Evolutionary conservation across 1,284 basidiomycete genomes (phyloP), one percentile per base, ranked within the genome.

Genomic region (Cryptococcus sp.): DNA sequence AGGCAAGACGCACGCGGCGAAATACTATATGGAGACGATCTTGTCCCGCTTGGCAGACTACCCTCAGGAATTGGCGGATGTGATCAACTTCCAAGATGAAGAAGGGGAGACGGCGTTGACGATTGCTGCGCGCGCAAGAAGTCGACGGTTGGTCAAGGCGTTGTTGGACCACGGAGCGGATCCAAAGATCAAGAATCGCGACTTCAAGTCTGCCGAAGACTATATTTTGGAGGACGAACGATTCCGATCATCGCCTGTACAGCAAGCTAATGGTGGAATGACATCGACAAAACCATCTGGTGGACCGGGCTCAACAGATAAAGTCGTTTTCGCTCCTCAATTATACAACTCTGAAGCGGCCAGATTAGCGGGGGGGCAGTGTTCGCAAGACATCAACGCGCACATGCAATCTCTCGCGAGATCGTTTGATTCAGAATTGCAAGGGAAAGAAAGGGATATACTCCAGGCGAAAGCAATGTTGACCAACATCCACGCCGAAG

Each of bases 1-100:
- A 78, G 91, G 91, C 60, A 99, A 99, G 81, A 91, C 93, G 0
- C 95, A 99, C 66, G 96, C 96, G 3, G 92, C 95, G 2, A 86
- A 95, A 22, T 99, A 99, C 80, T 99, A 99, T 79, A 93, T 99
- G 90, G 96, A 99, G 80, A 96, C 93, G 2, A 89, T 99, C 55
- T 83, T 99, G 55, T 84, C 83, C 47, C 86, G 94, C 45, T 83
- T 99, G 19, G 83, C 89, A n/a, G 93, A 97, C 73, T 99, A 93
- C 78, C 94, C 95, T 2, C 89, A 91, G 68, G 96, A 99, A 78
- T 81, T 99, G 17, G 92, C 93, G 39, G 96, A 99, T 74, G 93
- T 99, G 50, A 92, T 99, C 79, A 99, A 99, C 75, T 99, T 99
- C 78, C 96, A 96, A 76, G 96, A 99, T 75, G 93, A 98, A 74